Evolutionary conservation across 2,329 filamentous ascomycete genomes (phyloP), one percentile per base, ranked within the genome.

Genomic region (Fusarium fujikuroi): DNA sequence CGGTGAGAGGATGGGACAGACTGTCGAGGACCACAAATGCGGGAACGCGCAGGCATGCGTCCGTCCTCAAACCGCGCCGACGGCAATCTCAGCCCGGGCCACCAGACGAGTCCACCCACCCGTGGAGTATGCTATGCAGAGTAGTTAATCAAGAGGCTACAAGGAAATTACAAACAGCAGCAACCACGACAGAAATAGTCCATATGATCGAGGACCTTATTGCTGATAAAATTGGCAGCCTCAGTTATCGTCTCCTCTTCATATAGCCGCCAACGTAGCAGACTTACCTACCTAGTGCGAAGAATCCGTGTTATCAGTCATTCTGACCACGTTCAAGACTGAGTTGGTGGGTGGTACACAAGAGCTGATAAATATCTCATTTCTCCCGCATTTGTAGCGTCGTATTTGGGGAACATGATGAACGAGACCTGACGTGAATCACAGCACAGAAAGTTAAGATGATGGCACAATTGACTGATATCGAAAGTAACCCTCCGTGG

Each of bases 71-170:
- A 77, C 74, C 53, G 66, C 73, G 60, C 63, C 76, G 76, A 77
- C 76, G 75, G 73, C 62, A 76, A 76, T 78, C 75, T 78, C 75
- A 78, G 76, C 76, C 76, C 76, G 70, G 71, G 39, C 70, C 73
- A 69, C 63, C 57, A 63, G 36, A 63, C 19, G 43, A 69, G 65
- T 37, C 64, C 50, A 56, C 58, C 65, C 56, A 60, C 62, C 60
- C 71, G 53, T 69, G 71, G 72, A 69, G 67, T 36, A 28, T 49
- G 21, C 40, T 50, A 69, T 67, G 37, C 59, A 42, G 39, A 67
- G 36, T 62, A 70, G 63, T 71, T 56, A 68, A 63, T 71, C 61
- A 57, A 69, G 65, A 70, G 68, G 66, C 46, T 71, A 50, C 68
- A 73, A 69, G 71, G 71, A 72, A 71, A 74, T 74, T 73, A 57